phyloP scores from a whole-genome alignment of 2,329 filamentous ascomycete species.

The Cercospora sesami region DNA sequence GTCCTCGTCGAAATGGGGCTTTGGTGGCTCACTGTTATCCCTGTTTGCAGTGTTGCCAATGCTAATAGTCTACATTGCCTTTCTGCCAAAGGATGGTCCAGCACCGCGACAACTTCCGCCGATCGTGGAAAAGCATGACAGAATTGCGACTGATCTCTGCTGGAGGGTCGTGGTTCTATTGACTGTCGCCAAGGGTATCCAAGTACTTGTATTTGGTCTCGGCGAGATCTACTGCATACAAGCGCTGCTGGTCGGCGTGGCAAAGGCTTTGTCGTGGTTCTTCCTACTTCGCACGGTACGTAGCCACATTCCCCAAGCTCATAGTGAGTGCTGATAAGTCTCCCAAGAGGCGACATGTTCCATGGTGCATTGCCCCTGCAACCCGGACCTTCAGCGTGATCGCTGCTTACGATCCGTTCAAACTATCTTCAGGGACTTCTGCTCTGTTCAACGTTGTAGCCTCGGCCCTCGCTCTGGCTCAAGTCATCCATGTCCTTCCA shows the following conservation, averaged over 20 bases:
- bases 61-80: background rate
- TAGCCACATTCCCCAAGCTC: background rate
- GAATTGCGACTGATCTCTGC: background rate
- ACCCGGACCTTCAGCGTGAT: background rate
- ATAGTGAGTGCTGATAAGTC: background rate
- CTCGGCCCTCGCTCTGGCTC: background rate
- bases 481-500: constrained; percentile 8
- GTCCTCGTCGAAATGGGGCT: background rate
- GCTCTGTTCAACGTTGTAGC: constrained; percentile 5
- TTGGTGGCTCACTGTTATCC: background rate
- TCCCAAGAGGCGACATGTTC: constrained; percentile 2
- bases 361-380: constrained; percentile 8
- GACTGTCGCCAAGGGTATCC: background rate
- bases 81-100: background rate
- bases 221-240: background rate
- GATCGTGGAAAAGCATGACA: background rate
- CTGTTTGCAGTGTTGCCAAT: background rate
- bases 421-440: background rate
- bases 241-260: background rate
- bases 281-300: constrained; percentile 5
- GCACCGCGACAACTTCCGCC: background rate
- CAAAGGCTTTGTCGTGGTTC: constrained; percentile 3
- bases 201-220: background rate
- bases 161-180: background rate
- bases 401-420: background rate